Evolutionary conservation across 1,139 yeast genomes (phyloP), one percentile per base, ranked within the genome.

Genomic region (Lodderomyces jiufengensis): DNA sequence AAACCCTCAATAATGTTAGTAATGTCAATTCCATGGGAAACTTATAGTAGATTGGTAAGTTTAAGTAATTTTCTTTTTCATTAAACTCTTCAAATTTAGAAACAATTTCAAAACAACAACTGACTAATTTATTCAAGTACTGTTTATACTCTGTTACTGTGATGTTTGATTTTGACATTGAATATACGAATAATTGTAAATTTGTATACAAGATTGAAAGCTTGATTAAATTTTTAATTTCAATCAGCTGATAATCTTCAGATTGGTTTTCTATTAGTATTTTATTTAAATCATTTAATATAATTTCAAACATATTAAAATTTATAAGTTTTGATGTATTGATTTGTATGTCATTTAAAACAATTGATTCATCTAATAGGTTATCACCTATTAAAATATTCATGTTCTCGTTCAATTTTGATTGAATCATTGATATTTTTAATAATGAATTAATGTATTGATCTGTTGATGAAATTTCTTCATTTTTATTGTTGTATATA

Each of bases 281-380:
- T 16, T 44, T 50, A 20, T 51, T 47, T 33, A 65, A 55, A 38
- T 67, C 70, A 36, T 55, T 51, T 32, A 70, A 46, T 15, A 70
- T 67, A 8, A 57, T 61, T 39, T 70, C 74, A 49, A 68, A 70
- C 73, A 69, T 69, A 44, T 64, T 59, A 37, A 70, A 52, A 41
- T 62, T 61, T 25, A 70, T 66, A 32, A 63, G 52, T 42, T 61
- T 62, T 12, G 61, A 47, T 6, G 61, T 53, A 36, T 47, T 49
- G 20, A 46, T 51, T 50, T 31, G 61, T 58, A 33, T 21, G 15
- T 23, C 27, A 31, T 20, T 28, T 9, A 21, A 18, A 9, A 35
- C 15, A 7, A 37, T 39, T 3, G 40, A 33, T 15, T 37, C 39
- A 26, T 44, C 44, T 9, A 41, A 37, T 12, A 31, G 21, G 4